Conservation (phyloP, 164 flowering plant genomes). For the Nelumbo lutea region DNA sequence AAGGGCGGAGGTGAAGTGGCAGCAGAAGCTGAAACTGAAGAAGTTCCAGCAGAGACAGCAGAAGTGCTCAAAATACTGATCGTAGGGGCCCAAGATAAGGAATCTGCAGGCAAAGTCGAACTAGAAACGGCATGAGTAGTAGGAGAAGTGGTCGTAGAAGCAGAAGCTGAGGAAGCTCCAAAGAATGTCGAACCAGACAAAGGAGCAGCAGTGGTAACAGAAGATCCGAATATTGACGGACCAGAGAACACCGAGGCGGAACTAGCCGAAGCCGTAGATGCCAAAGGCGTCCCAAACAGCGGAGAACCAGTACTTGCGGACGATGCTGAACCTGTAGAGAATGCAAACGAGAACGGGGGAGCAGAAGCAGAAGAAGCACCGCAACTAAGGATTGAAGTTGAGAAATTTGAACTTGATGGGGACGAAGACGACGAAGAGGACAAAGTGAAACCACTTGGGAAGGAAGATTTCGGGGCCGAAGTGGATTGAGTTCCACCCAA, state of each 20-base stretch:
- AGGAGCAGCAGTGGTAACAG: slow-evolving; percentile 2
- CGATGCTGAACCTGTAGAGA: neutral
- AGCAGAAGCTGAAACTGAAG: slow-evolving; percentile 1
- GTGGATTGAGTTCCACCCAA: neutral
- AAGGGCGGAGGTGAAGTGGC: slow-evolving; percentile 15
- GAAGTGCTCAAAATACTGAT: no score
- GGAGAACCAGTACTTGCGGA: neutral
- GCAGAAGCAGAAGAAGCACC: slow-evolving; percentile 9
- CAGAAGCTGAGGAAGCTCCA: slow-evolving; percentile 9
- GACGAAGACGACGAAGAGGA: slow-evolving; percentile 11
- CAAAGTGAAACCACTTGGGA: neutral
- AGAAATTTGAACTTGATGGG: neutral
- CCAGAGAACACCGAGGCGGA: slow-evolving; percentile 6
- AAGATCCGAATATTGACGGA: neutral
- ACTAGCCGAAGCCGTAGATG: neutral
- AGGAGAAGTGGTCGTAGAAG: slow-evolving; percentile 8
- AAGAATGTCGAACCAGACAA: slow-evolving; percentile 9
- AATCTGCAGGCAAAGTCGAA: neutral
- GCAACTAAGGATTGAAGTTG: slow-evolving; percentile 6
- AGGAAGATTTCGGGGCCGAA: slow-evolving; percentile 3
- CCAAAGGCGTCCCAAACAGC: slow-evolving; percentile 2
- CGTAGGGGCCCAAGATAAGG: no score
- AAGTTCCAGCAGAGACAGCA: neutral
- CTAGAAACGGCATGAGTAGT: neutral
- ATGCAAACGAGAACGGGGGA: neutral